Conservation (phyloP, 129 eudicot species). For the Cynara cardunculus region DNA sequence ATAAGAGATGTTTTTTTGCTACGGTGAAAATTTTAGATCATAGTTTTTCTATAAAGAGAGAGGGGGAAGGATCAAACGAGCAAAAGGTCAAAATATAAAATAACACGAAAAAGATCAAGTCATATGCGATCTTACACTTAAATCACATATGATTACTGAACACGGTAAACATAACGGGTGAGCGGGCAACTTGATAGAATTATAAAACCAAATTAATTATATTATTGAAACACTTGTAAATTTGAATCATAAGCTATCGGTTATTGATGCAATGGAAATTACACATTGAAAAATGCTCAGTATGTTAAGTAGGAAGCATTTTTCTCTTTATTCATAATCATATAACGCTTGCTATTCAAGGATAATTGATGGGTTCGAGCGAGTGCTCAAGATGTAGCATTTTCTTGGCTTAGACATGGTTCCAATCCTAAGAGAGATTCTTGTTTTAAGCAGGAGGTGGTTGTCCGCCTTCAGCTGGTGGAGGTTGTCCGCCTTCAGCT, state of each 20-base stretch:
- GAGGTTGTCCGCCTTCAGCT: neutral
- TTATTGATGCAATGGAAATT: neutral
- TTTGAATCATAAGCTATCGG: neutral
- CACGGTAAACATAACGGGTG: too few relatives aligned
- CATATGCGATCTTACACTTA: too few relatives aligned
- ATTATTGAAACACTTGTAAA: neutral
- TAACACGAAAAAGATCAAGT: too few relatives aligned
- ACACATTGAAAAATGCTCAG: neutral
- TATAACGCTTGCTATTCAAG: neutral
- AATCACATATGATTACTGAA: too few relatives aligned
- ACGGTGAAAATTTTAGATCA: neutral
- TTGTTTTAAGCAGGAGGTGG: neutral
- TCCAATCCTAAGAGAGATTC: neutral
- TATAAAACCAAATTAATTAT: neutral
- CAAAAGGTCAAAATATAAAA: too few relatives aligned
- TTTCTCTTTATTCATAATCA: slow-evolving; percentile 4
- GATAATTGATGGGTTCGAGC: neutral
- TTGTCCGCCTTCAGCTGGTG: neutral
- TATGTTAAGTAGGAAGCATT: neutral
- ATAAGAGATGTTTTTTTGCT: neutral
- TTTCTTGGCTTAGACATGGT: neutral
- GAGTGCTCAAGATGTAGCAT: neutral
- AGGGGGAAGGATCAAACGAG: too few relatives aligned
- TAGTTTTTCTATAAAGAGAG: too few relatives aligned
- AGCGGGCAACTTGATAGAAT: neutral